Conservation (phyloP, 306 rosid genomes). For the Astragalus membranaceus region DNA sequence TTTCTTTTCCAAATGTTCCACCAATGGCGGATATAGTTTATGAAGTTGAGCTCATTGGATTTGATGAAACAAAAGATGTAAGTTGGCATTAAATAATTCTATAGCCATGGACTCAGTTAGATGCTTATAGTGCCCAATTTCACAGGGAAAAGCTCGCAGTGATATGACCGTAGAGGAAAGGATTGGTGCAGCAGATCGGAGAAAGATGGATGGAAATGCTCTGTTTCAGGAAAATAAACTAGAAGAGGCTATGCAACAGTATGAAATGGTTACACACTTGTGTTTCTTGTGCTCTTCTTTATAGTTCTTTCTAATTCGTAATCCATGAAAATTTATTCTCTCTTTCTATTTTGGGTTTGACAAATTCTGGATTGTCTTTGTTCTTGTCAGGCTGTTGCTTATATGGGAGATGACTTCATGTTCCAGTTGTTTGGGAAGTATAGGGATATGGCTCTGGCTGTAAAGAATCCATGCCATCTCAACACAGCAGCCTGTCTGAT, state of each 20-base stretch:
- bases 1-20: slow-evolving; percentile 94
- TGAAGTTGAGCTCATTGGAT: slow-evolving; percentile 93
- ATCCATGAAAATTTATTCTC: neutral
- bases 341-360: slow-evolving; percentile 1
- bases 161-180: slow-evolving; percentile 98
- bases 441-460: slow-evolving; percentile 90
- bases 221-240: slow-evolving; percentile 76
- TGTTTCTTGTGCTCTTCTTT: slow-evolving; percentile 28
- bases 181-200: slow-evolving; percentile 79
- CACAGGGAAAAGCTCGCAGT: slow-evolving; percentile 82
- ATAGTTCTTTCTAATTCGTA: neutral
- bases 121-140: slow-evolving; percentile 28
- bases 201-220: slow-evolving; percentile 93
- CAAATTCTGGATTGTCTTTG: slow-evolving; percentile 20
- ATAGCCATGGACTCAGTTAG: slow-evolving; percentile 6
- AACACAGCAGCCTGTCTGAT: slow-evolving; percentile 83
- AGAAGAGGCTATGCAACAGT: slow-evolving; percentile 99
- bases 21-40: slow-evolving; percentile 85
- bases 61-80: slow-evolving; percentile 86
- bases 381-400: slow-evolving; percentile 73
- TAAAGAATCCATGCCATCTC: slow-evolving; percentile 96
- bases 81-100: slow-evolving; percentile 14
- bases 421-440: slow-evolving; percentile 90
- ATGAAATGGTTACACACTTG: slow-evolving; percentile 75
- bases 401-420: slow-evolving; percentile 96